phyloP scores from a whole-genome alignment of 2,329 filamentous ascomycete genomes.

The Aschersonia sp. region DNA sequence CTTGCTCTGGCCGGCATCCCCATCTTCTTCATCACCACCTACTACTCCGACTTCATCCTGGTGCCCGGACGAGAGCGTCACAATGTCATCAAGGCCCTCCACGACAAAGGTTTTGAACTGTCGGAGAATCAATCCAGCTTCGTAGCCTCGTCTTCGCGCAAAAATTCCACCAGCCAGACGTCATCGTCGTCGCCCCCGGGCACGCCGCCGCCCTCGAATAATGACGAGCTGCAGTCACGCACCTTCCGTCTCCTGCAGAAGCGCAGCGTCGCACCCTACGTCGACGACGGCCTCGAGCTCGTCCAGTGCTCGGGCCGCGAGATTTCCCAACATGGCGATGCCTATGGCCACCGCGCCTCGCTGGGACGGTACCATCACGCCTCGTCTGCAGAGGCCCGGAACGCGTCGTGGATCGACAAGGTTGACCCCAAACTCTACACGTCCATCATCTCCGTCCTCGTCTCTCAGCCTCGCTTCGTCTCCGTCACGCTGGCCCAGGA shows the following conservation, averaged over 20 bases:
- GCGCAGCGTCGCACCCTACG: slow-evolving; percentile 57
- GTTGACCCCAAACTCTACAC: slow-evolving; percentile 51
- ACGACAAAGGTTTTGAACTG: slow-evolving; percentile 72
- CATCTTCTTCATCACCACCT: slow-evolving; percentile 97
- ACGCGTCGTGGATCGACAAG: slow-evolving; percentile 37
- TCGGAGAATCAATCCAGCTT: slow-evolving; percentile 57
- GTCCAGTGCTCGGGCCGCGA: slow-evolving; percentile 67
- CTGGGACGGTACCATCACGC: slow-evolving; percentile 3
- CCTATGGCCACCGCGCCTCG: slow-evolving; percentile 21
- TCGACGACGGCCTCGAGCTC: slow-evolving; percentile 54
- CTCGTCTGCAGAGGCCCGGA: slow-evolving; percentile 13
- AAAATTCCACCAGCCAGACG: slow-evolving; percentile 7
- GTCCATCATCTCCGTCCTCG: slow-evolving; percentile 45
- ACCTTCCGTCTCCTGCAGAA: slow-evolving; percentile 77
- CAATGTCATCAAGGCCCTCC: slow-evolving; percentile 62
- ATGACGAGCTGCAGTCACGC: slow-evolving; percentile 65
- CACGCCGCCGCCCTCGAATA: slow-evolving; percentile 63
- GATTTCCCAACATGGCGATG: slow-evolving; percentile 22
- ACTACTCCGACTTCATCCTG: slow-evolving; percentile 94
- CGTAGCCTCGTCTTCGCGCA: slow-evolving; percentile 29
- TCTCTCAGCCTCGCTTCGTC: slow-evolving; percentile 52
- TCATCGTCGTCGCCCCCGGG: slow-evolving; percentile 29
- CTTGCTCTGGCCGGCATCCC: slow-evolving; percentile 84
- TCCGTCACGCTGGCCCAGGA: slow-evolving; percentile 60
- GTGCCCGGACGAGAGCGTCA: slow-evolving; percentile 63